Conservation (phyloP, 129 eudicot genomes). For the Logfia minima region DNA sequence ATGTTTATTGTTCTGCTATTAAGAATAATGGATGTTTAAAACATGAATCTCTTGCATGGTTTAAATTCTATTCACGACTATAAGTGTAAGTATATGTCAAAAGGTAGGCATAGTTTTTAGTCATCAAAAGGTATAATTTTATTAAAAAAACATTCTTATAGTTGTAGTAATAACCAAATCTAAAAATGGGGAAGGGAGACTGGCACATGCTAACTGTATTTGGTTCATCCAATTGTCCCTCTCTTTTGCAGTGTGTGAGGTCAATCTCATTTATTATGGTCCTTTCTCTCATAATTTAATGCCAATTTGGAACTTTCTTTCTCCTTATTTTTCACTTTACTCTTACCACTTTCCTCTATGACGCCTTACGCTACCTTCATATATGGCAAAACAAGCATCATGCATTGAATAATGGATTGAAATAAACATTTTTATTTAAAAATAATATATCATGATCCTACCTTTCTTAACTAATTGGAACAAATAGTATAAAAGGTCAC, state of each 20-base stretch:
- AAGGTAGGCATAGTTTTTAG: not conserved
- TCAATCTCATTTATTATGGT: constrained; percentile 37
- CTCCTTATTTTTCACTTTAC: constrained; percentile 8
- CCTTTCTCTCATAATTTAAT: constrained; percentile 23
- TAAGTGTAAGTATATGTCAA: not conserved
- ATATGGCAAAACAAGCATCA: not conserved
- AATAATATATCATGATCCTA: too few species aligned
- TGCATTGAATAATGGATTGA: not conserved
- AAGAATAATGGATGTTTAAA: too few species aligned
- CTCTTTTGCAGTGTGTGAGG: constrained; percentile 37
- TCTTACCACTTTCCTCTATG: not conserved
- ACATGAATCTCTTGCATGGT: too few species aligned
- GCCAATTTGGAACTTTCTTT: constrained; percentile 23
- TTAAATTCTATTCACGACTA: too few species aligned
- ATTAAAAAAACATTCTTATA: constrained; percentile 27
- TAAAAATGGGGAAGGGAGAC: constrained; percentile 13
- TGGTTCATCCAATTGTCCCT: constrained; percentile 41
- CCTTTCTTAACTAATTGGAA: too few species aligned
- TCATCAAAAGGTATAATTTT: not conserved
- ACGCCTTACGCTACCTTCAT: not conserved
- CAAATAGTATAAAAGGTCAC: not conserved
- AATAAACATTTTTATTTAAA: too few species aligned
- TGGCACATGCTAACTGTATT: constrained; percentile 25
- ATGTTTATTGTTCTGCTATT: too few species aligned
- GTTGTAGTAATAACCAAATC: not conserved